A percentile compares a stretch with the other conserved stretches of the same genome.
Conservation (phyloP, 106 monocot species). For the Apostasia ramifera region DNA sequence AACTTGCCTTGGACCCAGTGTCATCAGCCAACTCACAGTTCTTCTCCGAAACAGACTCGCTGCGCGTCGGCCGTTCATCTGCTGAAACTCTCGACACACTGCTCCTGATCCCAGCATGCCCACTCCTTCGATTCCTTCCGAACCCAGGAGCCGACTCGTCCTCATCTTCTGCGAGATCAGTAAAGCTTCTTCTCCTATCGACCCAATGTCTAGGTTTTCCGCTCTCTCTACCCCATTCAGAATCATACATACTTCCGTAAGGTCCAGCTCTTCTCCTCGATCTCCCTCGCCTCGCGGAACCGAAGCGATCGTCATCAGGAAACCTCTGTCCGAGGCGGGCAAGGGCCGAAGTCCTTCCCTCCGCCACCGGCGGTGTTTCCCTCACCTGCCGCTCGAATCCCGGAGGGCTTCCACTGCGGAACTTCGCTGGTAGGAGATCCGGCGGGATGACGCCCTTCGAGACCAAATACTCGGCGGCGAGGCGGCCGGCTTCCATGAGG, state of each 20-base stretch:
- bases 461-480: conserved; percentile 86
- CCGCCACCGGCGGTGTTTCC: conserved; percentile 12
- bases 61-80: conserved; percentile 24
- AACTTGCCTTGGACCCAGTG: conserved; percentile 44
- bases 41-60: conserved; percentile 39
- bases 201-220: conserved; percentile 28
- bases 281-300: conserved; percentile 20
- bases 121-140: conserved; percentile 24
- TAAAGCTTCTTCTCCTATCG: conserved; percentile 27
- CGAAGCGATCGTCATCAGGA: conserved; percentile 13
- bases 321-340: conserved; percentile 26
- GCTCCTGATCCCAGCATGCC: conserved; percentile 21
- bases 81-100: conserved; percentile 8
- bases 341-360: conserved; percentile 31
- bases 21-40: conserved; percentile 35
- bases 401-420: conserved; percentile 14
- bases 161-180: conserved; percentile 30
- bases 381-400: conserved; percentile 24
- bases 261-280: conserved; percentile 32
- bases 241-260: conserved; percentile 24
- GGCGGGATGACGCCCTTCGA: conserved; percentile 55
- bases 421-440: conserved; percentile 3
- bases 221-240: conserved; percentile 55
- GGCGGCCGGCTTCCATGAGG: conserved; percentile 71
- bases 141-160: conserved; percentile 32